Evolutionary conservation across 208 protist genomes (phyloP).

Genomic region (Entamoeba nuttalli): DNA sequence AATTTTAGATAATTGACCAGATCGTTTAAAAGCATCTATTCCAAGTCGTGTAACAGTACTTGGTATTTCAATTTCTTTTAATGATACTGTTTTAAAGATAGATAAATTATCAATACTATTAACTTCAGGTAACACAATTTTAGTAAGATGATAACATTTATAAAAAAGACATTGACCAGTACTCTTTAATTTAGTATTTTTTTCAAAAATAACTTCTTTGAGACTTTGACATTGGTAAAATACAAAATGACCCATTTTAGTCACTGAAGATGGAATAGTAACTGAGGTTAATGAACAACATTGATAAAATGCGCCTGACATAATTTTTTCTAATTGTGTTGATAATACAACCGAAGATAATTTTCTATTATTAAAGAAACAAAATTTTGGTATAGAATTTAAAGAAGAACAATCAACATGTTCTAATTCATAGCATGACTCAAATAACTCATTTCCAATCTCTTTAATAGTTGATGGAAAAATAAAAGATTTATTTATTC

Average conservation of each 20-base stretch:
- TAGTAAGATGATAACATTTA: not conserved
- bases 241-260: not conserved
- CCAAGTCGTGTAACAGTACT: not conserved
- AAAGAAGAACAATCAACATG: not conserved
- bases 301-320: not conserved
- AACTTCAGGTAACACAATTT: not conserved
- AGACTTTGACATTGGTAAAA: not conserved
- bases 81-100: not conserved
- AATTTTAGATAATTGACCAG: not conserved
- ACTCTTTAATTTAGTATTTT: not conserved
- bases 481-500: not conserved
- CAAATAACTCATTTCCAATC: not conserved
- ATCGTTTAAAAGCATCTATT: not conserved
- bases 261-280: not conserved
- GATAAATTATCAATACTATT: not conserved
- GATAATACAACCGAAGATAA: not conserved
- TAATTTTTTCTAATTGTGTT: not conserved
- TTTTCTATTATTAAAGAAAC: not conserved
- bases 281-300: not conserved
- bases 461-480: not conserved
- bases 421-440: not conserved
- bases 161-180: not conserved
- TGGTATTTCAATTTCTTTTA: not conserved
- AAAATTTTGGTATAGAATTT: not conserved
- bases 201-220: not conserved